phyloP scores from a whole-genome alignment of 2,329 filamentous ascomycete species.

The Emmonsiellopsis sp. region DNA sequence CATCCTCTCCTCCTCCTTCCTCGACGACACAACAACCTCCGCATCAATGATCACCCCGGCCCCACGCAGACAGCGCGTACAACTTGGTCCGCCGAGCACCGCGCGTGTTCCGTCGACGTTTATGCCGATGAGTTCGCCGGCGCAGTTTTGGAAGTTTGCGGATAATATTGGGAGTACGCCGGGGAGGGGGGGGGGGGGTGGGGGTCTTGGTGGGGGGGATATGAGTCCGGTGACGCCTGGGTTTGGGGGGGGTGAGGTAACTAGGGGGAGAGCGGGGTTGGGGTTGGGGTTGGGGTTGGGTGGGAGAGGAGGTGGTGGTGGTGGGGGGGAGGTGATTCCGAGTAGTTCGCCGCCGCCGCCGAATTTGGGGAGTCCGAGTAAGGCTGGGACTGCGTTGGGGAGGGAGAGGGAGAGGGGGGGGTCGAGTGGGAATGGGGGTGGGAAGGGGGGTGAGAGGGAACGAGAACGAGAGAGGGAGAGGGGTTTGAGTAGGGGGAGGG shows the following conservation, averaged over 20 bases:
- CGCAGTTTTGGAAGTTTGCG: slow-evolving; percentile 43
- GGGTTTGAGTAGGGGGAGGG: slow-evolving; percentile 5
- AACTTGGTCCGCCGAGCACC: slow-evolving; percentile 40
- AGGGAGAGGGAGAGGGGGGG: slow-evolving; percentile 9
- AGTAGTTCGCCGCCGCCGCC: slow-evolving; percentile 42
- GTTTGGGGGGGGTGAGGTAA: no score
- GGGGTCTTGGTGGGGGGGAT: no score
- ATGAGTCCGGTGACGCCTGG: no score
- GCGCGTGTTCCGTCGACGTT: slow-evolving; percentile 42
- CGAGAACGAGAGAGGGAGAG: background rate
- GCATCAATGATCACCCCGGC: slow-evolving; percentile 42
- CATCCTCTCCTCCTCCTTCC: slow-evolving; percentile 40
- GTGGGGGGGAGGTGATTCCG: slow-evolving; percentile 21
- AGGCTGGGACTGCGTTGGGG: slow-evolving; percentile 16
- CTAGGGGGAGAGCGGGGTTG: slow-evolving; percentile 2
- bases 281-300: slow-evolving; percentile 18
- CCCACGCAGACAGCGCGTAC: slow-evolving; percentile 40
- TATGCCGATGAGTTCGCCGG: slow-evolving; percentile 43
- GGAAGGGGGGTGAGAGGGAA: background rate
- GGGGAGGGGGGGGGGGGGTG: slow-evolving; percentile 26
- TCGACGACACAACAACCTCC: slow-evolving; percentile 35
- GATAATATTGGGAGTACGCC: slow-evolving; percentile 37
- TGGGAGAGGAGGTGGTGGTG: slow-evolving; percentile 6
- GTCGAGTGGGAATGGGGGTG: slow-evolving; percentile 11
- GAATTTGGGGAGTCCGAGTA: slow-evolving; percentile 37